Percentiles rank a stretch among this genome's conserved stretches.
These are phyloP conservation scores for Turnera subulata DNA, from an alignment of 345 rosid species.

Conservation along the genomic window DNA sequence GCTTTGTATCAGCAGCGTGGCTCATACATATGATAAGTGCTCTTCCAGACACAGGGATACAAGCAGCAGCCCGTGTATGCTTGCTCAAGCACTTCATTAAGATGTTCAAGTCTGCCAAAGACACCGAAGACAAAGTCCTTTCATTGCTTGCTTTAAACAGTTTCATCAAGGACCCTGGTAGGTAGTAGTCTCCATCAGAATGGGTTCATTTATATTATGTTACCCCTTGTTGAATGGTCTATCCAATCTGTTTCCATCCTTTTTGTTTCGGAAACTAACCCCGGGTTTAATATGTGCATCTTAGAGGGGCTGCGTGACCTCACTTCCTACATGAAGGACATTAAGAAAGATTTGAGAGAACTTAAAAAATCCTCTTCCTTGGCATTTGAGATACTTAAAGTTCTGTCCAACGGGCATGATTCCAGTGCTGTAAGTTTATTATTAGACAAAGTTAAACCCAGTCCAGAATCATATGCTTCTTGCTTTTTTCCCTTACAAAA, in stretches of 20 bases:
- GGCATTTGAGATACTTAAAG: slow-evolving; percentile 54
- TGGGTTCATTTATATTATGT: neutral
- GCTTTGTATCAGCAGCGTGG: slow-evolving; percentile 60
- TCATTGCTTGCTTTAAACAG: slow-evolving; percentile 58
- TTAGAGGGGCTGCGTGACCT: slow-evolving; percentile 52
- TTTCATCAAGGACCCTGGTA: slow-evolving; percentile 57
- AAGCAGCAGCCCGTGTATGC: slow-evolving; percentile 61
- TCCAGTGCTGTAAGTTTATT: slow-evolving; percentile 50
- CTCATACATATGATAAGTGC: slow-evolving; percentile 45
- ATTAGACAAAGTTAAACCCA: slow-evolving; percentile 6
- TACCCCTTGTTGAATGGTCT: too few relatives aligned
- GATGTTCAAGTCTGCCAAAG: slow-evolving; percentile 47
- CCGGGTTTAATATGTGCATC: slow-evolving; percentile 13
- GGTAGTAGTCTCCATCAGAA: slow-evolving; percentile 5
- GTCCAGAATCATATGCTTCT: neutral
- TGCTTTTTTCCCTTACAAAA: neutral
- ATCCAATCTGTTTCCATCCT: neutral
- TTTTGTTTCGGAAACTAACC: slow-evolving; percentile 5
- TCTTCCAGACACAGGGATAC: slow-evolving; percentile 63
- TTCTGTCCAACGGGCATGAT: slow-evolving; percentile 47
- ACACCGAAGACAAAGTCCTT: slow-evolving; percentile 50
- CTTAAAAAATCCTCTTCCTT: slow-evolving; percentile 52
- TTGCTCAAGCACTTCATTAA: slow-evolving; percentile 48
- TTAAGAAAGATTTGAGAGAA: slow-evolving; percentile 56
- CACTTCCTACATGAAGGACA: slow-evolving; percentile 41